Conservation (phyloP, 1,284 basidiomycete species). For the Apiotrichum laibachii region DNA sequence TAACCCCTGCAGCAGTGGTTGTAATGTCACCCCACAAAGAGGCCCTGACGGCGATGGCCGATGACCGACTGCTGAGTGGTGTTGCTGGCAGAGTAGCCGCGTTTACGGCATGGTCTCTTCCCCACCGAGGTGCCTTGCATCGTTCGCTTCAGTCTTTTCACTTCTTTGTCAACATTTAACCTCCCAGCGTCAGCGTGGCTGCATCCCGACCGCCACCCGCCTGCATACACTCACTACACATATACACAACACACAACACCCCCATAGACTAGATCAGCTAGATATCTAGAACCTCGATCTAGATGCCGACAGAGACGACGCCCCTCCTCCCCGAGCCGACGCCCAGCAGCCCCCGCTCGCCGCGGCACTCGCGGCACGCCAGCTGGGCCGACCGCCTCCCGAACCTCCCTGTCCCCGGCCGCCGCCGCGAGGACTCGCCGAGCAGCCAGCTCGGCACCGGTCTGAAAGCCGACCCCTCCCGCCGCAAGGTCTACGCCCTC, state of each 20-base stretch:
- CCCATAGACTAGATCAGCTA: too few relatives aligned
- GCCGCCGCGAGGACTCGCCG: background rate
- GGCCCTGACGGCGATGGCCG: too few relatives aligned
- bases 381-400: background rate
- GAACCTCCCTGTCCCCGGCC: background rate
- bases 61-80: too few relatives aligned
- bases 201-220: too few relatives aligned
- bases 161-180: too few relatives aligned
- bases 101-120: too few relatives aligned
- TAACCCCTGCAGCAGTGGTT: too few relatives aligned
- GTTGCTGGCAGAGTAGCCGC: background rate
- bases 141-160: background rate
- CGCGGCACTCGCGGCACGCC: background rate
- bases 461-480: background rate
- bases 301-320: slow-evolving; percentile 10
- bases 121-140: too few relatives aligned
- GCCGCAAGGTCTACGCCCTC: background rate
- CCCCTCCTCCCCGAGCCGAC: slow-evolving; percentile 16
- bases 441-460: background rate
- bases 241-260: background rate
- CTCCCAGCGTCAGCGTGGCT: too few relatives aligned
- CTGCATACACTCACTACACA: background rate
- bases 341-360: background rate
- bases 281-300: background rate
- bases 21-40: too few relatives aligned